These are phyloP conservation scores for Penicillium psychrofluorescens DNA, from an alignment of 495 filamentous ascomycete species.

Conservation along the genomic window DNA sequence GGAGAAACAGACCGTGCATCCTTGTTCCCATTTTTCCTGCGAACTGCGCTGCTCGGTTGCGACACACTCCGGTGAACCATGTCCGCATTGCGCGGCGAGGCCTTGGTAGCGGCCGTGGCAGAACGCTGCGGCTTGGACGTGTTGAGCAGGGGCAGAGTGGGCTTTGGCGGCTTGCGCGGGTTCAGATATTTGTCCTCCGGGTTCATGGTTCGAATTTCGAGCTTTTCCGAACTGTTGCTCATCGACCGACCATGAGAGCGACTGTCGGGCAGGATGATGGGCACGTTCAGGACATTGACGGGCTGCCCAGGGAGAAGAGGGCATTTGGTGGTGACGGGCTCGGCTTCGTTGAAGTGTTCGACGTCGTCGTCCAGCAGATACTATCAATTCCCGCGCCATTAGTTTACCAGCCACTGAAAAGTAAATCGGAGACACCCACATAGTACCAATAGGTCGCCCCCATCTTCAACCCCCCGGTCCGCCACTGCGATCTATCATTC, in stretches of 20 bases:
- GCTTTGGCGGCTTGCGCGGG: conserved; percentile 55
- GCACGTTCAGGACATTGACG: conserved; percentile 76
- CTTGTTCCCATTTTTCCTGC: conserved; percentile 14
- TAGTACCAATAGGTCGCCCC: conserved; percentile 94
- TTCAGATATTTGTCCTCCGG: conserved; percentile 68
- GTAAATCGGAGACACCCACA: conserved; percentile 45
- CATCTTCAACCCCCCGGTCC: conserved; percentile 80
- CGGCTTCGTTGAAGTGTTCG: conserved; percentile 62
- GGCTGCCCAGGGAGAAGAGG: conserved; percentile 81
- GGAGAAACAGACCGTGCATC: conserved; percentile 36
- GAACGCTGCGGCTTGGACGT: conserved; percentile 47
- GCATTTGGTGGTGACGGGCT: conserved; percentile 69
- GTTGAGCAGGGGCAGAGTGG: conserved; percentile 39
- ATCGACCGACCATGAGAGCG: conserved; percentile 28
- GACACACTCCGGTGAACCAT: conserved; percentile 25
- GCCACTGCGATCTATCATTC: conserved; percentile 41
- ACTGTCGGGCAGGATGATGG: conserved; percentile 53
- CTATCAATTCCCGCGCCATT: conserved; percentile 36
- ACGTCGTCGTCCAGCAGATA: conserved; percentile 71
- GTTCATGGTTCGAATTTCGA: conserved; percentile 64
- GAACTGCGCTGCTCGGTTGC: conserved; percentile 29
- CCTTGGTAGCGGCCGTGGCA: conserved; percentile 7
- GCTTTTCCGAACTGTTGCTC: conserved; percentile 29
- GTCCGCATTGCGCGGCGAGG: conserved; percentile 15
- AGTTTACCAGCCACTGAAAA: neutral